Base-by-base conservation (phyloP, 2,329 filamentous ascomycete genomes). In the Arthrocladium fulminans region DNA sequence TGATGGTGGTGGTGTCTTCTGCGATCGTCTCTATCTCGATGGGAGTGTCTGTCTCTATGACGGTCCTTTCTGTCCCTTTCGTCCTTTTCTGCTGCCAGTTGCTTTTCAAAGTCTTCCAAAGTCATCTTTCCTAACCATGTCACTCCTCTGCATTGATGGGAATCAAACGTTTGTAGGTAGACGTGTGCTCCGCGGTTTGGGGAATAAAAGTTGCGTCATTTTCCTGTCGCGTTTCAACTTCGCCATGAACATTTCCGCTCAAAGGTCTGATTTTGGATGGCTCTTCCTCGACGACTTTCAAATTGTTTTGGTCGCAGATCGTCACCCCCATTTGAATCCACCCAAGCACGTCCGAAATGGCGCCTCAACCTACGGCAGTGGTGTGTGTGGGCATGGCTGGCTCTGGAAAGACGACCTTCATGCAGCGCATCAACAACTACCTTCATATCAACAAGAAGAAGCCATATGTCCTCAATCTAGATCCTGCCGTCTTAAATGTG, bases 361-460 rank as follows among this genome's bases (percentile, higher is more conserved):
- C 73, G 53, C 60, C 65, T 51, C 68, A 74, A 54, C 86, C 88
- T 34, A 82, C 87, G 39, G 80, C 86, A 53, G 83, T 98, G 51
- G 88, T 97, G 60, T 96, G 89, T 67, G 83, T 98, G 42, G 92
- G 92, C 73, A 97, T 97, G 90, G 92, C 92, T 86, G 84, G 92
- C 60, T 94, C 88, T 13, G 92, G 92, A 61, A 98, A 98, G 74
- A 98, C 92, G n/a, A 98, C 94, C 0, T 98, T 98, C 64, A 97
- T 98, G 90, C 90, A 97, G 65, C 82, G 92, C 61, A 92, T 98
- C 61, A 96, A 96, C 66, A 84, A 90, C 1, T 79, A 98, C 64
- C 81, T 98, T 2, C 90, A 97, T 64, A 77, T 77, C 3, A 78
- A 89, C 61, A 80, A 83, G 50, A 78, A 83, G 15, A 82, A 88